Conservation (phyloP, 306 rosid genomes). For the Morella rubra region DNA sequence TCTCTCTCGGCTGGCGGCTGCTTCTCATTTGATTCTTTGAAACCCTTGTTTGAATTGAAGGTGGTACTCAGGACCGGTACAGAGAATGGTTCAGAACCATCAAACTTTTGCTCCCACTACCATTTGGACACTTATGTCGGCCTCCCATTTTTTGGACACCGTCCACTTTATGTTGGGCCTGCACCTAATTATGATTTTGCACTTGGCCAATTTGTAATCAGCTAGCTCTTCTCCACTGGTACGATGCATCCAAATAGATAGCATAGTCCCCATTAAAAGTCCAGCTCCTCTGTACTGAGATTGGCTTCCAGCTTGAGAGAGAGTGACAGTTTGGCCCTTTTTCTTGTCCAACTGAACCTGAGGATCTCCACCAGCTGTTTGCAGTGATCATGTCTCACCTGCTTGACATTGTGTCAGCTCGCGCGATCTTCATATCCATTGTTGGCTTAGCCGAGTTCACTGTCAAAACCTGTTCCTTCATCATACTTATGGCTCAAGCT, state of each 20-base stretch:
- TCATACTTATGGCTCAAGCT: background rate
- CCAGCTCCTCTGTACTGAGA: background rate
- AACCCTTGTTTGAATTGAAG: background rate
- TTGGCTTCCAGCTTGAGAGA: constrained; percentile 8
- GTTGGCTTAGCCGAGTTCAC: background rate
- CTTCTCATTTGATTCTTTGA: background rate
- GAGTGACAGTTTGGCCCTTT: background rate
- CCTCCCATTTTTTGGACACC: background rate
- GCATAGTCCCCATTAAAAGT: background rate
- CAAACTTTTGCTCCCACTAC: background rate
- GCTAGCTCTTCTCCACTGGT: background rate
- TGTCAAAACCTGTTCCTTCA: background rate
- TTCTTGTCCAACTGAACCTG: constrained; percentile 5
- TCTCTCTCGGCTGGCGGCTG: background rate
- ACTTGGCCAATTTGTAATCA: background rate
- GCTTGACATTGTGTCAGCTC: background rate
- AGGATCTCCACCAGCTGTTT: background rate
- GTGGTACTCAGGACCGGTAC: background rate
- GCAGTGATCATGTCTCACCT: background rate
- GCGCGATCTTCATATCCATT: background rate
- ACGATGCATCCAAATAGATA: background rate
- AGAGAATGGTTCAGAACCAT: background rate
- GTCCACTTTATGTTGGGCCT: background rate
- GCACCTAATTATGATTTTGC: background rate
- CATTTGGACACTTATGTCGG: background rate